Conservation (phyloP, 2,329 filamentous ascomycete species). For the Cladosporium sp. region DNA sequence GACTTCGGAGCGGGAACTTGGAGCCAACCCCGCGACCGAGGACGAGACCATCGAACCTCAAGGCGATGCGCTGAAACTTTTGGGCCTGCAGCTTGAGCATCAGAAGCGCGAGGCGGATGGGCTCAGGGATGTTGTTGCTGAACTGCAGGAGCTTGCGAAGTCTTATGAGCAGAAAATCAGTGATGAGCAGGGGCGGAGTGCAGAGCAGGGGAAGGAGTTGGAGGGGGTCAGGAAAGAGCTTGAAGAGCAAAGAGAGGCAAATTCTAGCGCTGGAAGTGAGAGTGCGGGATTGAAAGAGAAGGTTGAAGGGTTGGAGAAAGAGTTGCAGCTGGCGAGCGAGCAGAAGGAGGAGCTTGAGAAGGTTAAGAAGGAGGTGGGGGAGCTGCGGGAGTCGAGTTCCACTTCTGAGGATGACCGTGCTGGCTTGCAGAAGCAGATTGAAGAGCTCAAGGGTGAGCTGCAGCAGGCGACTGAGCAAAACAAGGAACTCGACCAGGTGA, state of each 20-base stretch:
- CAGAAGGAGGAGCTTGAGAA: background rate
- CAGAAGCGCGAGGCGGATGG: conserved; percentile 1
- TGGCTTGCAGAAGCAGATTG: conserved; percentile 10
- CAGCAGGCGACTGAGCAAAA: conserved; percentile 16
- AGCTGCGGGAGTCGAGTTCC: background rate
- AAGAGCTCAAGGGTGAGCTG: conserved; percentile 9
- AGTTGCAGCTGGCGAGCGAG: background rate
- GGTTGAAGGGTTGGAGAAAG: background rate
- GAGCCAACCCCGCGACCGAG: background rate
- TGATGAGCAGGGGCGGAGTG: background rate
- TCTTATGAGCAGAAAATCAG: background rate
- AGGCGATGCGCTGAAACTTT: conserved; percentile 4
- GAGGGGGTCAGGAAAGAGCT: no score
- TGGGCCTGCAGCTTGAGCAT: conserved; percentile 9
- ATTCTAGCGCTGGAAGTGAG: no score
- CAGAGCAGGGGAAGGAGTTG: conserved; percentile 1
- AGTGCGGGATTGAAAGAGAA: background rate
- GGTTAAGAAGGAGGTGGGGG: background rate
- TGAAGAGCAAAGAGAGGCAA: no score
- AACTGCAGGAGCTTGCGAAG: conserved; percentile 9
- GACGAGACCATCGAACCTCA: conserved; percentile 5
- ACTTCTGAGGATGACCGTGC: background rate
- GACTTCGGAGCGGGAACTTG: conserved; percentile 13
- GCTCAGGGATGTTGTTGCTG: background rate
- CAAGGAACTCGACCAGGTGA: background rate